These are phyloP conservation scores for Thinopyrum elongatum DNA, from an alignment of 176 grass and related monocot genomes.

Conservation along the genomic window DNA sequence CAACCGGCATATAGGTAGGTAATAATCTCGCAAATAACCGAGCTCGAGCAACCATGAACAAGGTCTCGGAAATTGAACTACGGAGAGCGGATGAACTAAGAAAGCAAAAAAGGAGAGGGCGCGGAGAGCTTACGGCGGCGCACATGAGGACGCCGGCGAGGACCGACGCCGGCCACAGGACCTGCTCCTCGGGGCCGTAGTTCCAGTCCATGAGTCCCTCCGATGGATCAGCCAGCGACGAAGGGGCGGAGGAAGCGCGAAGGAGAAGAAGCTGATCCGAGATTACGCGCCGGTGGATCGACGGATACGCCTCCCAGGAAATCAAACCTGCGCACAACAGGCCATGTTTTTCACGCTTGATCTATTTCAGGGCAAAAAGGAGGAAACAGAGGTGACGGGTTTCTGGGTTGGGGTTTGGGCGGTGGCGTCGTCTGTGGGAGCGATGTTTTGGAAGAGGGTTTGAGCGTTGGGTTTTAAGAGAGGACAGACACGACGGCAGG, in stretches of 20 bases:
- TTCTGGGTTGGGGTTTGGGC: background rate
- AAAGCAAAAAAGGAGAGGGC: background rate
- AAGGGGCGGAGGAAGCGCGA: background rate
- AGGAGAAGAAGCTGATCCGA: background rate
- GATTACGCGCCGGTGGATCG: background rate
- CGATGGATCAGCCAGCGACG: background rate
- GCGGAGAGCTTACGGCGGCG: slow-evolving; percentile 32
- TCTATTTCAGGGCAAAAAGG: background rate
- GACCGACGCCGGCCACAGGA: slow-evolving; percentile 50
- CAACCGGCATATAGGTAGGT: background rate
- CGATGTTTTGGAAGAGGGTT: background rate
- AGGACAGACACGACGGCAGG: too few relatives aligned
- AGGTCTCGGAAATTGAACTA: background rate
- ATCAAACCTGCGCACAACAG: background rate
- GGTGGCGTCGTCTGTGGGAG: background rate
- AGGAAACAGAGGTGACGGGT: background rate
- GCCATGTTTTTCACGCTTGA: background rate
- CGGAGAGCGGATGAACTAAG: background rate
- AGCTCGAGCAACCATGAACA: background rate
- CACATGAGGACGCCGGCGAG: slow-evolving; percentile 42
- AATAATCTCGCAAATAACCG: background rate
- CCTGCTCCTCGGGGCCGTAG: slow-evolving; percentile 34
- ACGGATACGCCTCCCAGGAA: background rate
- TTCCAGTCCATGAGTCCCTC: slow-evolving; percentile 10
- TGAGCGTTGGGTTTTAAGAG: slow-evolving; percentile 2